These are phyloP conservation scores for Rickenella mellea DNA, from an alignment of 768 basidiomycete species.

Conservation along the genomic window DNA sequence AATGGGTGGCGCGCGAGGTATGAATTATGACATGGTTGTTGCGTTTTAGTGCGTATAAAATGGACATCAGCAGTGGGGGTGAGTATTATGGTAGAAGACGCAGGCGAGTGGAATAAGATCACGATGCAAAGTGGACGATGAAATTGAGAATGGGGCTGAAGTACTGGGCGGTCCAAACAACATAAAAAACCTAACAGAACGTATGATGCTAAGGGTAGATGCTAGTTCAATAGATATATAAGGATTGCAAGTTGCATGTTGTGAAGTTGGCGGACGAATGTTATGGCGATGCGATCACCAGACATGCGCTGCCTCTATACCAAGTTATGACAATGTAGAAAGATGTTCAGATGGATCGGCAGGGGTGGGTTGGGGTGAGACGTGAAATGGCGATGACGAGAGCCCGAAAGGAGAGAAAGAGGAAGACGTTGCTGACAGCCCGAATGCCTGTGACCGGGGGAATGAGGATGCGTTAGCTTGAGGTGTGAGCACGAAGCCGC, in stretches of 20 bases:
- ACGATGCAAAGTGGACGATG: background rate
- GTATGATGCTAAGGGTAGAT: too few relatives aligned
- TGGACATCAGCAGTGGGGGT: background rate
- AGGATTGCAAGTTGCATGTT: slow-evolving; percentile 11
- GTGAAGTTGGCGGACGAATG: background rate
- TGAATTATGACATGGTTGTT: background rate
- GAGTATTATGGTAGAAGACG: background rate
- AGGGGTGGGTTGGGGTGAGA: slow-evolving; percentile 13
- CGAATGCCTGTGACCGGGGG: slow-evolving; percentile 17
- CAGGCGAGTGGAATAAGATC: background rate
- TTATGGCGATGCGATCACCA: slow-evolving; percentile 20
- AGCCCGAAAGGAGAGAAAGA: slow-evolving; percentile 28
- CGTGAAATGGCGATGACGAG: slow-evolving; percentile 18
- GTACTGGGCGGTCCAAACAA: too few relatives aligned
- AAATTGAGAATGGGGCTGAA: too few relatives aligned
- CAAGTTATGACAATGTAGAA: background rate
- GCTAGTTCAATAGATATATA: slow-evolving; percentile 7
- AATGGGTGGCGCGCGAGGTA: background rate
- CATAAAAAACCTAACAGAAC: too few relatives aligned
- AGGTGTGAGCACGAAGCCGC: slow-evolving; percentile 10
- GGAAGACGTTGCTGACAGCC: slow-evolving; percentile 12
- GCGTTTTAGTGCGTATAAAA: too few relatives aligned
- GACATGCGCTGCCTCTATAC: slow-evolving; percentile 38
- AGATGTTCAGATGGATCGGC: slow-evolving; percentile 14
- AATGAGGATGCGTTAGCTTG: slow-evolving; percentile 13